phyloP scores from a whole-genome alignment of 495 filamentous ascomycete species.

The Cryomyces antarcticus region DNA sequence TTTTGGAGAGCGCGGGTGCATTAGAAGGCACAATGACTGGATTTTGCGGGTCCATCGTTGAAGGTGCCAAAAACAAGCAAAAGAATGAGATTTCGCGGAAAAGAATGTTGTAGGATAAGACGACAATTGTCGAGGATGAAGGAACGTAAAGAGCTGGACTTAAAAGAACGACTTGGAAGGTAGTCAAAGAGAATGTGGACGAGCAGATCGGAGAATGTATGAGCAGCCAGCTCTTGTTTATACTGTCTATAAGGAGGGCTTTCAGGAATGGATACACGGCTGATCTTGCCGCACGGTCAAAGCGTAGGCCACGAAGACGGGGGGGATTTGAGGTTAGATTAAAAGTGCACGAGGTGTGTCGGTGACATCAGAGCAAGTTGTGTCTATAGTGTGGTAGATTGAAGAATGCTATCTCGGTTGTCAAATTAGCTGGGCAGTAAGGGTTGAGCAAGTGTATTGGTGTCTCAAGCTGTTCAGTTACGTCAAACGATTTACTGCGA shows the following conservation, averaged over 20 bases:
- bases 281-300: too few relatives aligned
- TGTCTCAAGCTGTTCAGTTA: too few relatives aligned
- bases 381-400: too few relatives aligned
- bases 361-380: too few relatives aligned
- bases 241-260: not conserved
- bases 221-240: constrained; percentile 13
- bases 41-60: constrained; percentile 10
- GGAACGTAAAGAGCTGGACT: constrained; percentile 24
- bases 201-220: constrained; percentile 32
- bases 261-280: too few relatives aligned
- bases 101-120: constrained; percentile 9
- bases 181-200: constrained; percentile 35
- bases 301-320: too few relatives aligned
- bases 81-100: constrained; percentile 8
- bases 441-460: too few relatives aligned
- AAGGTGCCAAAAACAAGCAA: constrained; percentile 5
- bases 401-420: too few relatives aligned
- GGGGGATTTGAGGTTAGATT: too few relatives aligned
- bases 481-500: too few relatives aligned
- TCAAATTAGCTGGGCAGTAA: too few relatives aligned
- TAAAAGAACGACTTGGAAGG: constrained; percentile 29
- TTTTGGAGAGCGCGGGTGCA: constrained; percentile 13
- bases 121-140: constrained; percentile 11
- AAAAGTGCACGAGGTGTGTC: too few relatives aligned
- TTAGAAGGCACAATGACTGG: constrained; percentile 22